Evolutionary conservation across 805 yeast species (phyloP).

Genomic region (Wickerhamiella spandovensis): DNA sequence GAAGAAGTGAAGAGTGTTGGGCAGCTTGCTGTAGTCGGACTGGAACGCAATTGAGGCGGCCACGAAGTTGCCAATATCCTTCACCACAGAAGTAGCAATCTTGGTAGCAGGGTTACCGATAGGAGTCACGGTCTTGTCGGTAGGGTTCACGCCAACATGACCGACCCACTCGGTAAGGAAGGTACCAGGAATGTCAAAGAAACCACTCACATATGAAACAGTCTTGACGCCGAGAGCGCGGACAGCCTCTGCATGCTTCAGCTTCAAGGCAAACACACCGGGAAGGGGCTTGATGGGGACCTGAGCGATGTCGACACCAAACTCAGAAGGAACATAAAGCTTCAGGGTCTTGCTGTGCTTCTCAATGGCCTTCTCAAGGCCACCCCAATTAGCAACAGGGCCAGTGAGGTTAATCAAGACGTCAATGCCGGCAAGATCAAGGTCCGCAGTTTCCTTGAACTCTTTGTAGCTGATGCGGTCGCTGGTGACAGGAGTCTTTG

Average conservation of each 20-base stretch:
- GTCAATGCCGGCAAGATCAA: conserved; percentile 20
- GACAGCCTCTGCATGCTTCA: conserved; percentile 1
- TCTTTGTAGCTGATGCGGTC: not conserved
- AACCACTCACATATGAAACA: conserved; percentile 3
- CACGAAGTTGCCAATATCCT: conserved; percentile 34
- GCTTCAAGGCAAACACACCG: not conserved
- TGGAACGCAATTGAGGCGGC: conserved; percentile 31
- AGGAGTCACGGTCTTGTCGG: conserved; percentile 25
- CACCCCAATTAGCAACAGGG: conserved; percentile 20
- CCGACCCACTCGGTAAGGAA: conserved; percentile 16
- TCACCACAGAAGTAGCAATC: conserved; percentile 27
- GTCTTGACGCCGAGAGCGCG: conserved; percentile 8
- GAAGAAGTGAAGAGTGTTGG: conserved; percentile 32
- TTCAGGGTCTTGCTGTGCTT: conserved; percentile 28
- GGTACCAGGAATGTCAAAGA: conserved; percentile 7
- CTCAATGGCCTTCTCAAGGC: conserved; percentile 27
- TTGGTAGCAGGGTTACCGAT: conserved; percentile 30
- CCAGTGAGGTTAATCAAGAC: conserved; percentile 30
- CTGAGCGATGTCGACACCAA: conserved; percentile 31
- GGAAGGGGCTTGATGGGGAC: conserved; percentile 2
- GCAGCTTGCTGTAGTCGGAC: conserved; percentile 24
- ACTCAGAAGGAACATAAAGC: conserved; percentile 45
- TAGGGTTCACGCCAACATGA: conserved; percentile 28
- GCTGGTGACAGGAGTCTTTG: conserved; percentile 14
- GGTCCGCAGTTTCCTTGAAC: not conserved